Conservation (phyloP, 139 green algal species). For the Nannochloris sp. region DNA sequence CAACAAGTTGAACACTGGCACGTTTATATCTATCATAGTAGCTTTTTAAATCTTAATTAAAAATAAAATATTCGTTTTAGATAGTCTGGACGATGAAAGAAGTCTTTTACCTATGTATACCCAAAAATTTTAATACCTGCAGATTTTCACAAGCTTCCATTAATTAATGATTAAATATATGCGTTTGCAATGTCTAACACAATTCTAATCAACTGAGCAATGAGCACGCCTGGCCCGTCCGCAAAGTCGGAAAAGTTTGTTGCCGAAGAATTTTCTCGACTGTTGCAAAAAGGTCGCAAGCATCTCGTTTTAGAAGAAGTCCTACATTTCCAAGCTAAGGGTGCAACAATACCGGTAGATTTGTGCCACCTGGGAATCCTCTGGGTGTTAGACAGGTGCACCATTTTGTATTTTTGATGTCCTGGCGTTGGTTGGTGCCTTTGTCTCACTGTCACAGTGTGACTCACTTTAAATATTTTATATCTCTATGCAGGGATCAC, state of each 20-base stretch:
- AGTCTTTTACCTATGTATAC: no score
- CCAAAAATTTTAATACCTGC: no score
- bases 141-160: no score
- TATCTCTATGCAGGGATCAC: slow-evolving; percentile 19
- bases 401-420: neutral
- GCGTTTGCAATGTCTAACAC: no score
- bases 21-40: no score
- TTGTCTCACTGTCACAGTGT: no score
- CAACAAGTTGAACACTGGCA: no score
- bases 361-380: slow-evolving; percentile 24
- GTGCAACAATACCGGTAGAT: slow-evolving; percentile 6
- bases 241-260: slow-evolving; percentile 6
- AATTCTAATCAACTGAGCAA: no score
- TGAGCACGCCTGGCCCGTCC: neutral
- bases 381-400: slow-evolving; percentile 40
- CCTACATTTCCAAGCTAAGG: slow-evolving; percentile 3
- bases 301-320: slow-evolving; percentile 21
- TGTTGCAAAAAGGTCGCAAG: slow-evolving; percentile 7
- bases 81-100: no score
- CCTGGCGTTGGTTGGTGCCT: neutral
- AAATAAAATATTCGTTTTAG: no score
- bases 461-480: neutral
- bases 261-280: slow-evolving; percentile 12
- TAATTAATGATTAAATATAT: no score
- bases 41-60: no score